phyloP scores from a whole-genome alignment of 371 early-diverging fungal genomes.

The Synchytrium microbalum region DNA sequence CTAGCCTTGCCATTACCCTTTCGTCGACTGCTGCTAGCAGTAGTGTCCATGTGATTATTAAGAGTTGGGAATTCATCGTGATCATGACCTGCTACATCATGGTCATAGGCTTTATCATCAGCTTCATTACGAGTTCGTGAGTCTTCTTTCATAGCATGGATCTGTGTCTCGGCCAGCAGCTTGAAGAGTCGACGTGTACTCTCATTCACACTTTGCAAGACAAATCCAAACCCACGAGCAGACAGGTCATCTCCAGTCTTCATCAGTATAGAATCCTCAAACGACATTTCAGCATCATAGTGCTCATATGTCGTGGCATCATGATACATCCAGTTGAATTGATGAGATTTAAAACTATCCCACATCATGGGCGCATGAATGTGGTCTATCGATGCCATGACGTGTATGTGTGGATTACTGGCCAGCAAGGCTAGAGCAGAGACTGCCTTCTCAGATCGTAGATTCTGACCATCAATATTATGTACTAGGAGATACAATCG shows the following conservation, averaged over 20 bases:
- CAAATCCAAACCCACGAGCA: conserved; percentile 67
- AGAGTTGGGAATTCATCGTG: not conserved
- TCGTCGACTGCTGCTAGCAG: conserved; percentile 1
- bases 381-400: conserved; percentile 86
- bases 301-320: conserved; percentile 79
- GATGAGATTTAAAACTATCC: conserved; percentile 61
- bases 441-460: conserved; percentile 69
- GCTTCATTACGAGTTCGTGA: conserved; percentile 9
- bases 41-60: not conserved
- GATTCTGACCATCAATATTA: conserved; percentile 77
- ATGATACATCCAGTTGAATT: conserved; percentile 82
- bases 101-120: not conserved
- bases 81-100: not conserved
- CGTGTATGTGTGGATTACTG: conserved; percentile 49
- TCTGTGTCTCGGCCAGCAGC: conserved; percentile 42
- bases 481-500: conserved; percentile 72
- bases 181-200: conserved; percentile 77
- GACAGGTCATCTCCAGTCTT: conserved; percentile 42
- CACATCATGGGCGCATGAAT: conserved; percentile 80
- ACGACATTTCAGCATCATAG: conserved; percentile 72
- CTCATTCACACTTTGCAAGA: conserved; percentile 69
- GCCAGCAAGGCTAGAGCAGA: conserved; percentile 59
- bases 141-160: conserved; percentile 29
- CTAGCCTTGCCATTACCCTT: not conserved
- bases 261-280: conserved; percentile 64